Evolutionary conservation across 805 yeast genomes (phyloP), one percentile per base, ranked within the genome.

Genomic region (Phaffomyces thermotolerans): DNA sequence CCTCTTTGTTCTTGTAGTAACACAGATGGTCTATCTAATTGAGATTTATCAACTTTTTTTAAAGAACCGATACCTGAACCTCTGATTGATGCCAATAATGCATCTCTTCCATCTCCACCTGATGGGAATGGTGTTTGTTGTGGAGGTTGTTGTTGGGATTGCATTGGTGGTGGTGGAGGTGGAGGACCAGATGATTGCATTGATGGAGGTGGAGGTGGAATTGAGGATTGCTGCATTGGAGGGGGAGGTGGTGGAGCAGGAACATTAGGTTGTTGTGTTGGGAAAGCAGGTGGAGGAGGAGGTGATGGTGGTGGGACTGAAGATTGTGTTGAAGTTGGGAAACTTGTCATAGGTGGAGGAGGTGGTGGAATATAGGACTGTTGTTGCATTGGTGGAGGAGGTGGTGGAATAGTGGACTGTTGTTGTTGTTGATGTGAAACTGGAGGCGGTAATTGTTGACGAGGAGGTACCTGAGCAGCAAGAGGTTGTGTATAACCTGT

Each of bases 31-130:
- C 73, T 77, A 31, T 90, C 96, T 34, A 88, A 66, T 54, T 84
- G 89, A 0, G 87, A 64, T 63, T 89, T 91, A 62, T 91, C 97
- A 2, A 84, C 83, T 59, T 81, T 87, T 50, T 72, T 78, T 52
- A 91, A 72, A 6, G 77, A 56, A 0, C 83, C 81, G 5, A 90
- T 33, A 13, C 81, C 83, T 0, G 96, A 81, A 33, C 81, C 78
- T 53, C 96, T 73, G 52, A 91, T 91, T 1, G 97, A 87, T 0
- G 95, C 85, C 47, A 91, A 68, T 35, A 91, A 70, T 0, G 95
- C 95, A 60, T 85, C 95, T 53, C 95, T 70, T 0, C 81, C 81
- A 2, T 68, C 65, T 51, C 73, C 89, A 5, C 66, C 78, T 24
- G 47, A 51, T 7, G 62, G 57, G 1, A 57, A 50, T 30, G 61